A percentile compares a stretch with the other conserved stretches of the same genome.
Conservation (phyloP, 2,329 filamentous ascomycete species). For the Diaporthe helianthi region DNA sequence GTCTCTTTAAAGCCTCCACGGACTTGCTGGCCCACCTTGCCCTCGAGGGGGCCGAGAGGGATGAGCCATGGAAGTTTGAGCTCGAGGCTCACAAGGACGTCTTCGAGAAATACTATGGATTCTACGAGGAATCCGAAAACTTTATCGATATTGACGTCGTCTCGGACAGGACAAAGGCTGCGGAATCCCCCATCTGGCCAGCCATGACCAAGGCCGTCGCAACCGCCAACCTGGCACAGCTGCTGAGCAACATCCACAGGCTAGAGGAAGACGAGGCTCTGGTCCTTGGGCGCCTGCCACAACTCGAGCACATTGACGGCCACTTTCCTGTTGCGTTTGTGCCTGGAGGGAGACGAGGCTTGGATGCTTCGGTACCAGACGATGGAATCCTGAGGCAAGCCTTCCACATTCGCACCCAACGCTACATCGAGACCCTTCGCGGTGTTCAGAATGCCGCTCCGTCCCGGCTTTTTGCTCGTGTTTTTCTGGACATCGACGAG, state of each 20-base stretch:
- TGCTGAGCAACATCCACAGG: slow-evolving; percentile 40
- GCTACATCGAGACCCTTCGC: slow-evolving; percentile 41
- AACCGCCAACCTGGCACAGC: slow-evolving; percentile 46
- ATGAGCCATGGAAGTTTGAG: slow-evolving; percentile 29
- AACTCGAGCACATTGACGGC: slow-evolving; percentile 40
- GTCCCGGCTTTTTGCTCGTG: slow-evolving; percentile 38
- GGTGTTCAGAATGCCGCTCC: slow-evolving; percentile 29
- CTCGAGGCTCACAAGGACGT: slow-evolving; percentile 26
- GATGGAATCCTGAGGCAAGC: slow-evolving; percentile 38
- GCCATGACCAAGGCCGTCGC: slow-evolving; percentile 29
- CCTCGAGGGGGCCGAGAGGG: slow-evolving; percentile 20
- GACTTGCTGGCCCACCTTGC: slow-evolving; percentile 27
- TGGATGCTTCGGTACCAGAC: slow-evolving; percentile 34
- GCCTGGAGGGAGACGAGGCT: slow-evolving; percentile 17
- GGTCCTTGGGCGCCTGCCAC: slow-evolving; percentile 36
- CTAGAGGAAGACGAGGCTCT: slow-evolving; percentile 36
- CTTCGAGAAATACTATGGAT: slow-evolving; percentile 23
- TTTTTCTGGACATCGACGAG: slow-evolving; percentile 39
- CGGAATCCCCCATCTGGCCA: slow-evolving; percentile 16
- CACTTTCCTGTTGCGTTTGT: slow-evolving; percentile 26
- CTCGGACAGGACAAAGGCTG: slow-evolving; percentile 18
- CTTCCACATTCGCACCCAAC: slow-evolving; percentile 48
- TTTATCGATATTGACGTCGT: slow-evolving; percentile 31
- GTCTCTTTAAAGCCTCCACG: slow-evolving; percentile 16
- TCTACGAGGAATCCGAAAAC: slow-evolving; percentile 15